phyloP scores from a whole-genome alignment of 345 rosid genomes.

The Citrus cavaleriei region DNA sequence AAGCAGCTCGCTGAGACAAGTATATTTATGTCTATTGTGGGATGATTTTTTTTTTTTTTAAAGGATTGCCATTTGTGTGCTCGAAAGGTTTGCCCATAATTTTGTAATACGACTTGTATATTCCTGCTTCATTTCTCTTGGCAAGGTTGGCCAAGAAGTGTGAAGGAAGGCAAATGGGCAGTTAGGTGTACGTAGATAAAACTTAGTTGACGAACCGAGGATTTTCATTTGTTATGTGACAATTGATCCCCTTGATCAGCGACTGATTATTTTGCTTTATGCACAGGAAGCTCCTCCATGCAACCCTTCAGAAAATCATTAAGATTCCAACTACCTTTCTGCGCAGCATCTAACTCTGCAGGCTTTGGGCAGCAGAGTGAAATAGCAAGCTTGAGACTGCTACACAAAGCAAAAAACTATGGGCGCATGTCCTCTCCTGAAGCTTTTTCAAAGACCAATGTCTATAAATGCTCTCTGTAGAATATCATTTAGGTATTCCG shows the following conservation, averaged over 20 bases:
- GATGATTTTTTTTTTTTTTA: slow-evolving; percentile 1
- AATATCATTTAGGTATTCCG: no score
- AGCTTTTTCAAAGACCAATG: neutral
- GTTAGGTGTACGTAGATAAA: slow-evolving; percentile 2
- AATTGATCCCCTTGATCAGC: neutral
- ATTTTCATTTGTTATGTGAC: neutral
- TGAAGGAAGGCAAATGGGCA: slow-evolving; percentile 1
- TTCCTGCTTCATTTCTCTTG: slow-evolving; percentile 1
- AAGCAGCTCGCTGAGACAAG: slow-evolving; percentile 61
- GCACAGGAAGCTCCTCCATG: neutral
- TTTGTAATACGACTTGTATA: slow-evolving; percentile 8
- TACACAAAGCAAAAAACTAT: neutral
- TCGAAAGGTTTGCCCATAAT: slow-evolving; percentile 19
- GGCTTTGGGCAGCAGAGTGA: neutral
- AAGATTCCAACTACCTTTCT: no score
- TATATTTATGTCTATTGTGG: slow-evolving; percentile 12
- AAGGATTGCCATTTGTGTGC: slow-evolving; percentile 17
- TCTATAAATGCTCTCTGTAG: neutral
- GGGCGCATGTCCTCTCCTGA: neutral
- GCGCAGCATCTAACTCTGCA: neutral
- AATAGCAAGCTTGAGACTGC: neutral
- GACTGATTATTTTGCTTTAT: neutral
- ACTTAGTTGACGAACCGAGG: neutral
- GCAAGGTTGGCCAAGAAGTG: neutral
- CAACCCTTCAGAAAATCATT: neutral